Evolutionary conservation across 306 rosid species (phyloP).

Genomic region (Medicago ruthenica): DNA sequence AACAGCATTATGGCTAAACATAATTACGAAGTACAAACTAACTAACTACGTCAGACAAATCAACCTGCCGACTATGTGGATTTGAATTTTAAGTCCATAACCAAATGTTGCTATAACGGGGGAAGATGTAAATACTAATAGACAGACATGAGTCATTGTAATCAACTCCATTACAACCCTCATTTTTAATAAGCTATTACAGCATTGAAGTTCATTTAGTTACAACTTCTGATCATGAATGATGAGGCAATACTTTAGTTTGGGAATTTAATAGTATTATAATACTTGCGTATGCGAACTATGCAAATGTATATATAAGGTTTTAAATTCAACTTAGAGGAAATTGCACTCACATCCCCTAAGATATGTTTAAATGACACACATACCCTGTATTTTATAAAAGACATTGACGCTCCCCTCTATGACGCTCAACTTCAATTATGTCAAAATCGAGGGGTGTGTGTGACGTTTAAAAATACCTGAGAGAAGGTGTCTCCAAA

Average conservation of each 20-base stretch:
- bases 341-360: too few species aligned
- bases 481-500: too few species aligned
- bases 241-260: neutral
- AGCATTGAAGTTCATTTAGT: neutral
- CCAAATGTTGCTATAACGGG: neutral
- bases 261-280: neutral
- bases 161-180: constrained; percentile 6
- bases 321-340: too few species aligned
- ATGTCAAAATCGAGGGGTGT: too few species aligned
- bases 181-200: neutral
- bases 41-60: neutral
- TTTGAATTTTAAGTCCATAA: constrained; percentile 1
- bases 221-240: constrained; percentile 2
- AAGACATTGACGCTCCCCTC: too few species aligned
- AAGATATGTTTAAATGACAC: too few species aligned
- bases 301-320: neutral
- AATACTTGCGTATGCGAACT: neutral
- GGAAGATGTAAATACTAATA: neutral
- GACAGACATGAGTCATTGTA: neutral
- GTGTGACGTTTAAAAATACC: too few species aligned
- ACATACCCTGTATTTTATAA: too few species aligned
- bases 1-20: neutral
- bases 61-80: neutral
- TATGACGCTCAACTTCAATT: too few species aligned
- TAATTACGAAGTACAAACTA: neutral